Evolutionary conservation across 805 yeast genomes (phyloP).

Genomic region (Lipomyces spencermartinsiae): DNA sequence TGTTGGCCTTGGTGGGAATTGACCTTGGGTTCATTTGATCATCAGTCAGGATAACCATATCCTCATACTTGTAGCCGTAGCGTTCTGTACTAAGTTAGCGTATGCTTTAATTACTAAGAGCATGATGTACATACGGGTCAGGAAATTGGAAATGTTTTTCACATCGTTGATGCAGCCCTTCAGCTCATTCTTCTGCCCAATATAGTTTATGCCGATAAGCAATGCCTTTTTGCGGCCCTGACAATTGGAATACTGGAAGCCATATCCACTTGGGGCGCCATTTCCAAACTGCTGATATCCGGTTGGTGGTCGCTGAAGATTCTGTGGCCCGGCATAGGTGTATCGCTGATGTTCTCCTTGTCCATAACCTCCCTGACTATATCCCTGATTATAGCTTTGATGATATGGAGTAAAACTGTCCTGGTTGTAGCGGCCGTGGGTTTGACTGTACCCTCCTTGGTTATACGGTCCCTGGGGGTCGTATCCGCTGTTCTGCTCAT

Average conservation of each 20-base stretch:
- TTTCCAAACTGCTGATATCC: constrained; percentile 45
- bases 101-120: neutral
- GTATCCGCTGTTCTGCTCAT: neutral
- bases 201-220: constrained; percentile 78
- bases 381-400: neutral
- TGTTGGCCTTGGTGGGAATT: constrained; percentile 72
- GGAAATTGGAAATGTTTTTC: constrained; percentile 50
- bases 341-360: constrained; percentile 6
- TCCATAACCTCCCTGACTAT: constrained; percentile 1
- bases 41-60: constrained; percentile 49
- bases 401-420: neutral
- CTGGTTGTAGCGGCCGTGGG: constrained; percentile 12
- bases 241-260: constrained; percentile 70
- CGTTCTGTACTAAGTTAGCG: constrained; percentile 45
- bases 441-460: constrained; percentile 18
- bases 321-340: constrained; percentile 18
- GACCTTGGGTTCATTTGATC: constrained; percentile 50
- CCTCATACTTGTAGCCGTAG: constrained; percentile 35
- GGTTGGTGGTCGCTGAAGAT: constrained; percentile 40
- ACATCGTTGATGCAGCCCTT: constrained; percentile 86
- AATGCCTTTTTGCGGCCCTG: constrained; percentile 76
- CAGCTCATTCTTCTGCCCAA: constrained; percentile 64
- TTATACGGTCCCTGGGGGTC: neutral
- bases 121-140: constrained; percentile 27
- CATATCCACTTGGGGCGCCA: constrained; percentile 45